Base-by-base conservation (phyloP, 2,329 filamentous ascomycete species). In the Gaeumannomyces sp. region DNA sequence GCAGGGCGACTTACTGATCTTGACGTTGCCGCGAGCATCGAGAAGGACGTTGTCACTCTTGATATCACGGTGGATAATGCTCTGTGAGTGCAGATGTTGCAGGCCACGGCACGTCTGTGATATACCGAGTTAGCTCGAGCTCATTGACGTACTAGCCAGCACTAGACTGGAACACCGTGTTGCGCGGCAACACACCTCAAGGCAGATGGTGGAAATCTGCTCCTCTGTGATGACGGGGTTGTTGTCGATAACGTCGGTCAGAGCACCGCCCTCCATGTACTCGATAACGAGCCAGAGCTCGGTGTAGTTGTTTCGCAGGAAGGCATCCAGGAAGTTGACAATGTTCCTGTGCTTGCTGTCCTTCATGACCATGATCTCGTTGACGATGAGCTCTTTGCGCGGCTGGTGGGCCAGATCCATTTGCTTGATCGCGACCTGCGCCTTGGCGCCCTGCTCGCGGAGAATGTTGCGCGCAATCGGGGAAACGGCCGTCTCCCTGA, bases 251-350 rank as follows among this genome's bases (percentile, higher is more conserved):
- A 99, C 93, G 81, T 99, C 95, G 1, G 95, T 99, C 76, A 99
- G 80, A 67, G 95, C 92, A 79, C 95, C 95, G 72, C 95, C 95
- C 79, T 99, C 95, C 95, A 99, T 99, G 73, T 93, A 99, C 80
- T 99, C 95, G 95, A 99, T 97, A 63, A 99, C 94, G 14, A 99
- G 93, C 95, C 95, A 99, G n/a, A 99, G 85, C 76, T 99, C 95
- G 64, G 91, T 86, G 72, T 91, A 93, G 76, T 95, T 94, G 76
- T 97, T 96, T 73, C 95, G 91, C 73, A 99, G 80, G 82, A 98
- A 99, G 4, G 94, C 93, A 71, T 99, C 95, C 45, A 99, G 81
- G 80, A 97, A 99, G 79, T 99, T 99, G 78, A 99, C 95, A 81
- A 99, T 99, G 78, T 99, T 99, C 67, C 90, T 89, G 77, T 99